A percentile compares a stretch with the other conserved stretches of the same genome.
These are phyloP conservation scores for Quercus rubra DNA, from an alignment of 306 rosid genomes.

Conservation along the genomic window DNA sequence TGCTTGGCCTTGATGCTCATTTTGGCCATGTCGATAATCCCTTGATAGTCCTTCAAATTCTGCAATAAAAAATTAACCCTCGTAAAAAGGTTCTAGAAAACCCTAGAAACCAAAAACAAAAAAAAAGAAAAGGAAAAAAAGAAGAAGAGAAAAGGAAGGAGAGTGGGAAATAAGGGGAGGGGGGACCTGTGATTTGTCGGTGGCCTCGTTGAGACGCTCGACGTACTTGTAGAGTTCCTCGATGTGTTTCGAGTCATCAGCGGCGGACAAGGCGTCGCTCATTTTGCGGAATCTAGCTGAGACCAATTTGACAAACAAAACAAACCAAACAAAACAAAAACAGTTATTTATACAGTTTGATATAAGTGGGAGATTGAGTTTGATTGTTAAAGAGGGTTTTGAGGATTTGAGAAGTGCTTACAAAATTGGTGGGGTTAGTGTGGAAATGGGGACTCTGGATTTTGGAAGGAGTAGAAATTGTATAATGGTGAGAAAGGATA, in stretches of 20 bases:
- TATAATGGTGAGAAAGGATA: too few species aligned
- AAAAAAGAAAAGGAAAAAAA: rapidly evolving
- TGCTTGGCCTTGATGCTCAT: constrained; percentile 91
- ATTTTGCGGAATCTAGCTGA: constrained; percentile 33
- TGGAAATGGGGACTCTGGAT: too few species aligned
- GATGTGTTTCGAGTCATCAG: constrained; percentile 68
- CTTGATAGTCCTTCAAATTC: constrained; percentile 78
- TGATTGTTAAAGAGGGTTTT: too few species aligned
- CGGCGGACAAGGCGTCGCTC: constrained; percentile 59
- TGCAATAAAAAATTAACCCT: constrained; percentile 4
- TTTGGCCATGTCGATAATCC: constrained; percentile 82
- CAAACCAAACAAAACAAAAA: constrained; percentile 1
- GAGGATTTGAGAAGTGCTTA: too few species aligned
- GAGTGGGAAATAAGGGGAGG: neutral
- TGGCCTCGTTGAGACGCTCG: constrained; percentile 82
- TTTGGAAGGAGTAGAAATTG: too few species aligned
- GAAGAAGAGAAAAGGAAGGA: neutral
- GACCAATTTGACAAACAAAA: constrained; percentile 23
- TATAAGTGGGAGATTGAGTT: too few species aligned
- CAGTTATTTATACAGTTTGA: too few species aligned
- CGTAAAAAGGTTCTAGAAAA: neutral
- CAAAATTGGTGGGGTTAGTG: too few species aligned
- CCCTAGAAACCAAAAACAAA: constrained; percentile 3
- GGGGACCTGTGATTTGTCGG: constrained; percentile 87
- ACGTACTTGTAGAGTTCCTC: constrained; percentile 93